Conservation (phyloP, 441 rosid genomes). For the Isatis lusitanica region DNA sequence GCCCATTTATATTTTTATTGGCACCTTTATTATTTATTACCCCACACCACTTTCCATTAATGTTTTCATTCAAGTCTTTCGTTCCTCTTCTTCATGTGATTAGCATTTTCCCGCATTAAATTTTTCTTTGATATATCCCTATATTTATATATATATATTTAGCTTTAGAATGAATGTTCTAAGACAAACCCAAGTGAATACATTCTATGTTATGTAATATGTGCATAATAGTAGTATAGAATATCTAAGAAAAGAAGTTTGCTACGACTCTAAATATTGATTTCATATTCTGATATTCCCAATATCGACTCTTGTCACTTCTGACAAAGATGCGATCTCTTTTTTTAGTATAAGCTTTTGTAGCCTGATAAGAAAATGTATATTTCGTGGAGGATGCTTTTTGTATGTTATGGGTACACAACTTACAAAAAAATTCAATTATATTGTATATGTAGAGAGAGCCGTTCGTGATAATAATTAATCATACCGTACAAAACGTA, state of each 20-base stretch:
- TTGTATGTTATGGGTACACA: not conserved
- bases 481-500: constrained; percentile 12
- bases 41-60: constrained; percentile 29
- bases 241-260: constrained; percentile 9
- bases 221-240: constrained; percentile 11
- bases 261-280: not conserved
- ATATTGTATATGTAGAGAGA: not conserved
- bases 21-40: constrained; percentile 12
- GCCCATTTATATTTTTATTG: constrained; percentile 26
- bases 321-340: not conserved
- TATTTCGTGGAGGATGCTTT: not conserved
- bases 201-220: constrained; percentile 4
- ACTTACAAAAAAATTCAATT: not conserved
- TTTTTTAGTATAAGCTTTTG: not conserved
- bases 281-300: constrained; percentile 4
- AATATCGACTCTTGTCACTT: constrained; percentile 4
- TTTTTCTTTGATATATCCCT: not conserved
- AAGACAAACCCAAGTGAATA: not conserved
- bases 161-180: constrained; percentile 19
- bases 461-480: not conserved
- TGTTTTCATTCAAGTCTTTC: constrained; percentile 24
- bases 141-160: not conserved
- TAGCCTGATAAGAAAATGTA: too few species aligned
- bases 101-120: constrained; percentile 1
- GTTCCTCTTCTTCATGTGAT: constrained; percentile 26